Evolutionary conservation across 495 filamentous ascomycete genomes (phyloP), one percentile per base, ranked within the genome.

Genomic region (Neurospora sublineolata): DNA sequence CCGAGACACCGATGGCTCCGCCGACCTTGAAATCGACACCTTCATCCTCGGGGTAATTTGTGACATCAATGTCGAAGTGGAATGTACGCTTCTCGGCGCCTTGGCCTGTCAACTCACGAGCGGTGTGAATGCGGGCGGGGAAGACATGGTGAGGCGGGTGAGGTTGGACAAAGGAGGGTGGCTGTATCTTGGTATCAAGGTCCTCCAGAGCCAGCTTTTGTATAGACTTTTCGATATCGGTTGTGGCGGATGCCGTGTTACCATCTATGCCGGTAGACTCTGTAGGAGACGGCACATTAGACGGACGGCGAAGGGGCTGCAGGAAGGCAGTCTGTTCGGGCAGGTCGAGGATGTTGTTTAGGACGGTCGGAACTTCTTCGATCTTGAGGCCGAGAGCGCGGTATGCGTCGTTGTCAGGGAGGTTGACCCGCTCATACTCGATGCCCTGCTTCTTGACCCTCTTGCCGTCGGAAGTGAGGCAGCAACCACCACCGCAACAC

Each of bases 21-120:
- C 95, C 95, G 20, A 99, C 95, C 74, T 96, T 93, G 82, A 99
- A 99, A 81, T 98, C 95, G 4, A 94, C 88, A 71, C 87, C 87
- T 44, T 92, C 89, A 81, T 94, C 93, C 36, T 89, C 89, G 0
- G 95, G 95, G 75, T 99, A 99, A 78, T 97, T 89, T 37, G 95
- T 98, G 58, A 99, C 92, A 75, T 98, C 95, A 44, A 99, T 87
- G 73, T 97, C 95, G 75, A 97, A 97, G 79, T 99, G 95, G 80
- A 93, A 97, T 0, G 95, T 99, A 58, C 94, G 86, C 86, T 98
- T 98, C 83, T 94, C 91, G 12, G 95, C 95, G n/a, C 94, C 94
- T n/a, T 85, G 83, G 73, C 88, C 90, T 1, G 95, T 99, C 71
- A 99, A 81, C 79, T 97, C 93, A 37, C 95, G 90, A 1, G 93